Conservation (phyloP, 225 moss, liverwort and hornwort species). For the Marchantia paleacea region DNA sequence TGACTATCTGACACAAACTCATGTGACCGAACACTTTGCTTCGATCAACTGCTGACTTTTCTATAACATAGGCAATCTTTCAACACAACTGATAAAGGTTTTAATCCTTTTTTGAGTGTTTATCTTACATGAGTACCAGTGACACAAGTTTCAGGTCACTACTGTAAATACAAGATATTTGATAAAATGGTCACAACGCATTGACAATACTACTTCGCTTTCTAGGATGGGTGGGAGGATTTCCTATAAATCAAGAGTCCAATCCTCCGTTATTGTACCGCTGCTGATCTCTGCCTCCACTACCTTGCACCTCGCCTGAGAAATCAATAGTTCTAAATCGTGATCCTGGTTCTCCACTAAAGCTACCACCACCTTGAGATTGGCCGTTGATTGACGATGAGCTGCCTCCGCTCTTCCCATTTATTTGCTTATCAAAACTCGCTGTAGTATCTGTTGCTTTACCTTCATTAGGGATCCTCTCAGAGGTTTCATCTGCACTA, state of each 20-base stretch:
- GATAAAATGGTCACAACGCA: background rate
- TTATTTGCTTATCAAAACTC: slow-evolving; percentile 24
- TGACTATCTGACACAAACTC: no score
- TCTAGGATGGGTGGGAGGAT: background rate
- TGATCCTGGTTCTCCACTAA: slow-evolving; percentile 20
- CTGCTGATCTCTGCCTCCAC: slow-evolving; percentile 25
- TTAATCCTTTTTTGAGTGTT: background rate
- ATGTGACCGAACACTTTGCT: no score
- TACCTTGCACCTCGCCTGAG: slow-evolving; percentile 38
- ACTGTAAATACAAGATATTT: background rate
- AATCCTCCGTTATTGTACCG: background rate
- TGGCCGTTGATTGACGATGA: slow-evolving; percentile 15
- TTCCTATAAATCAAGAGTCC: background rate
- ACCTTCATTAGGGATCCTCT: background rate
- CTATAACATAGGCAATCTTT: no score
- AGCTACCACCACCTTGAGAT: slow-evolving; percentile 26
- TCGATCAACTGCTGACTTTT: no score
- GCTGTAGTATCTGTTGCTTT: slow-evolving; percentile 6
- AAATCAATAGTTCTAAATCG: slow-evolving; percentile 41
- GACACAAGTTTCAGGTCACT: background rate
- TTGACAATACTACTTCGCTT: background rate
- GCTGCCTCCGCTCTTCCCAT: slow-evolving; percentile 20
- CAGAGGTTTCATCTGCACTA: slow-evolving; percentile 10
- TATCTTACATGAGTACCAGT: slow-evolving; percentile 18
- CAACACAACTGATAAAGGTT: background rate